These are phyloP conservation scores for Fraxinus velutina DNA, from an alignment of 305 asterid genomes.

Conservation along the genomic window DNA sequence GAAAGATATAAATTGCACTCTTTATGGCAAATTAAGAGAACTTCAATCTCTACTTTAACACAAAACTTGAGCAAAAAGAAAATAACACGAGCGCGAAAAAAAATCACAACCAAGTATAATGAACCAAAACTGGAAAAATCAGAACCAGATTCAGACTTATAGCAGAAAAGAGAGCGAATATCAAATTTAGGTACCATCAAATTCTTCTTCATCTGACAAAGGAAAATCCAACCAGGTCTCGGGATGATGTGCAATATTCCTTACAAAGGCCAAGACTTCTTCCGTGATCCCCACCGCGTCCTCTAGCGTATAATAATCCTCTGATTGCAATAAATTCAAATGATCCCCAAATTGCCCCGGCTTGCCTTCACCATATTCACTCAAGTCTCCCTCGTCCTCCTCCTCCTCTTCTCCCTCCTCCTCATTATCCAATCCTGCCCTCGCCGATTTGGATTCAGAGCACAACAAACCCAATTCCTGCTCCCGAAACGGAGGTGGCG, in stretches of 20 bases:
- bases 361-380: slow-evolving; percentile 30
- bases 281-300: slow-evolving; percentile 81
- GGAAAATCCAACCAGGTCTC: slow-evolving; percentile 99
- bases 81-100: background rate
- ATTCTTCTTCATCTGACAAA: slow-evolving; percentile 73
- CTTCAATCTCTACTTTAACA: background rate
- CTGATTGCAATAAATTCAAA: slow-evolving; percentile 20
- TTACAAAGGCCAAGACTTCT: slow-evolving; percentile 77
- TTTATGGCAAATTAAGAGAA: background rate
- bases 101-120: background rate
- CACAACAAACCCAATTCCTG: slow-evolving; percentile 22
- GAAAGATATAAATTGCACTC: background rate
- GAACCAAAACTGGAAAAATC: background rate
- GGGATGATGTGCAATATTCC: slow-evolving; percentile 92
- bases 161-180: background rate
- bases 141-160: background rate
- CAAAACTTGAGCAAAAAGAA: background rate
- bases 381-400: slow-evolving; percentile 26
- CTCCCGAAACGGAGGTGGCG: slow-evolving; percentile 16
- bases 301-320: slow-evolving; percentile 36
- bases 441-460: slow-evolving; percentile 28
- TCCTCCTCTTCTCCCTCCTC: slow-evolving; percentile 28
- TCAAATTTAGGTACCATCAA: slow-evolving; percentile 50
- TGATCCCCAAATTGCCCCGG: slow-evolving; percentile 29
- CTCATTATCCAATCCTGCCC: slow-evolving; percentile 23